These are phyloP conservation scores for Astragalus glycyphyllos DNA, from an alignment of 306 rosid genomes.

Conservation along the genomic window DNA sequence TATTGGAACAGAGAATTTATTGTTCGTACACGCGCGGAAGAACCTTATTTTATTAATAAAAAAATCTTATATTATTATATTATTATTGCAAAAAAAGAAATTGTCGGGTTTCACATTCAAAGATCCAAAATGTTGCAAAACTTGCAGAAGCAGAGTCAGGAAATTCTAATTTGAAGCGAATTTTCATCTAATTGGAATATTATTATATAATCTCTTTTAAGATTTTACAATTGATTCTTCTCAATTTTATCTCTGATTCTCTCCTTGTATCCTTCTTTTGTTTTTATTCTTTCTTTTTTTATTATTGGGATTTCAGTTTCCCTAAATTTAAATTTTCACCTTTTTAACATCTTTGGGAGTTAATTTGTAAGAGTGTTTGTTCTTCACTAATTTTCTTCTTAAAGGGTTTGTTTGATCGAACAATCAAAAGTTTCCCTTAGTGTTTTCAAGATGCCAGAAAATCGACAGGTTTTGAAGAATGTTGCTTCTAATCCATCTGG, in stretches of 20 bases:
- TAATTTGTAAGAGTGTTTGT: conserved; percentile 42
- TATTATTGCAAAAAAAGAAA: conserved; percentile 45
- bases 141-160: conserved; percentile 33
- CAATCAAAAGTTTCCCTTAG: conserved; percentile 34
- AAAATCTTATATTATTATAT: background rate
- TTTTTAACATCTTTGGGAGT: conserved; percentile 48
- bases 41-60: conserved; percentile 44
- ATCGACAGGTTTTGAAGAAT: conserved; percentile 73
- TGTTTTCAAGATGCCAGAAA: conserved; percentile 80
- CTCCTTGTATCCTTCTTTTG: conserved; percentile 18
- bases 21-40: conserved; percentile 83
- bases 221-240: conserved; percentile 56
- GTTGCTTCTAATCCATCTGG: conserved; percentile 71
- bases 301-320: background rate
- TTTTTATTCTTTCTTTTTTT: background rate
- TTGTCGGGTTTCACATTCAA: conserved; percentile 64
- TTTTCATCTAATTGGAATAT: conserved; percentile 44
- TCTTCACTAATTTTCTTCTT: conserved; percentile 45
- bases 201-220: conserved; percentile 34
- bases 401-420: conserved; percentile 65
- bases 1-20: conserved; percentile 46
- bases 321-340: background rate
- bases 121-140: conserved; percentile 60
- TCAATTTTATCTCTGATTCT: conserved; percentile 46
- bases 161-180: conserved; percentile 38